Evolutionary conservation across 2,329 filamentous ascomycete species (phyloP).

Genomic region (Microsporum ferrugineum): DNA sequence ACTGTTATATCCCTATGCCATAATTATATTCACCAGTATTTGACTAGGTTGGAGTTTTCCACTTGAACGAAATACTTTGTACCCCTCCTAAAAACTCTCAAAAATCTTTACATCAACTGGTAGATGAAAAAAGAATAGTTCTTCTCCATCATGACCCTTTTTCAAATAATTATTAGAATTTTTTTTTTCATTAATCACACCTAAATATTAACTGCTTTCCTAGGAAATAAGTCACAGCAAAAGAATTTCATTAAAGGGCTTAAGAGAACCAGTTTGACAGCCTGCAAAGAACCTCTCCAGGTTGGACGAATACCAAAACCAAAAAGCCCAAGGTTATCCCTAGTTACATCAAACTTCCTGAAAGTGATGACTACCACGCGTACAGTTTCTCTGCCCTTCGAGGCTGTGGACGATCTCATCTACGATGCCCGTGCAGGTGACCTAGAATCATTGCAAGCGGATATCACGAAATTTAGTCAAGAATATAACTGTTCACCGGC

Average conservation of each 20-base stretch:
- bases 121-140: neutral
- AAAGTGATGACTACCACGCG: neutral
- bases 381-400: constrained; percentile 47
- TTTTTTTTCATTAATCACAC: neutral
- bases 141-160: neutral
- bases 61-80: neutral
- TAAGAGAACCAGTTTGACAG: neutral
- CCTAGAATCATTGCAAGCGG: constrained; percentile 51
- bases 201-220: neutral
- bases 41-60: neutral
- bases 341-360: neutral
- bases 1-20: neutral
- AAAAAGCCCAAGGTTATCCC: neutral
- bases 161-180: neutral
- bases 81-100: neutral
- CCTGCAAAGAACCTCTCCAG: neutral
- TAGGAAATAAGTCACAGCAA: neutral
- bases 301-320: neutral
- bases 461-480: constrained; percentile 49
- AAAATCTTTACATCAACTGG: neutral
- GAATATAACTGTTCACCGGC: constrained; percentile 49
- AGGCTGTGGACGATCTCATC: constrained; percentile 82
- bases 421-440: constrained; percentile 77
- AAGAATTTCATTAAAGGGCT: neutral
- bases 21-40: neutral